Evolutionary conservation across 805 yeast species (phyloP), one percentile per base, ranked within the genome.

Genomic region (Priceomyces haplophilus): DNA sequence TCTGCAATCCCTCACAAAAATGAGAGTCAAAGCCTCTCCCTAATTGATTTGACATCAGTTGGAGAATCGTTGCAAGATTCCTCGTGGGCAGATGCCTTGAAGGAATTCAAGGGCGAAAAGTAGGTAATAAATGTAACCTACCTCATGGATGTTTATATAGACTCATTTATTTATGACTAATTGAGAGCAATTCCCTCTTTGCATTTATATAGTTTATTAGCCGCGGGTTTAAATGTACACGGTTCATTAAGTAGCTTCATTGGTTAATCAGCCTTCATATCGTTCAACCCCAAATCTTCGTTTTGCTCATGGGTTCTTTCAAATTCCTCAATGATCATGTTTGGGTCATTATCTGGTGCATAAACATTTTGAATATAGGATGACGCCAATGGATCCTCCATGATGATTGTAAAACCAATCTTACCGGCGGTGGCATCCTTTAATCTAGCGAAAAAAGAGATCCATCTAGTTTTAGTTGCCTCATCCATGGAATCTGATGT

Each of bases 291-390:
- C 50, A 93, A 76, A 34, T 85, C 91, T 59, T 93, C 99, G 61
- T 93, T 89, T 65, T 90, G 95, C 56, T 88, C 85, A 32, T 73
- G 70, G 2, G 96, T 83, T 73, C 99, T 85, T 52, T 88, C 96
- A 53, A 80, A 88, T 44, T 93, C 97, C 66, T 85, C 96, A 47
- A 86, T 79, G 33, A 63, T 74, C 98, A 93, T 93, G 61, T 91
- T 88, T 51, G 99, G 99, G 67, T 93, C 99, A 33, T 79, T 79
- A 67, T 93, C 99, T 20, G 99, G 99, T 27, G 99, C 99, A 59
- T 90, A 93, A n/a, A 91, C 93, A 60, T 93, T 93, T 67, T 93
- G 99, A 49, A 93, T 85, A 58, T 93, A 93, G 0, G 97, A 88
- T 3, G 95, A 84, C 15, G 97, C 96, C 55, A 93, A 69, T 5